These are phyloP conservation scores for Talaromyces piceae DNA, from an alignment of 2,329 filamentous ascomycete species.

Conservation along the genomic window DNA sequence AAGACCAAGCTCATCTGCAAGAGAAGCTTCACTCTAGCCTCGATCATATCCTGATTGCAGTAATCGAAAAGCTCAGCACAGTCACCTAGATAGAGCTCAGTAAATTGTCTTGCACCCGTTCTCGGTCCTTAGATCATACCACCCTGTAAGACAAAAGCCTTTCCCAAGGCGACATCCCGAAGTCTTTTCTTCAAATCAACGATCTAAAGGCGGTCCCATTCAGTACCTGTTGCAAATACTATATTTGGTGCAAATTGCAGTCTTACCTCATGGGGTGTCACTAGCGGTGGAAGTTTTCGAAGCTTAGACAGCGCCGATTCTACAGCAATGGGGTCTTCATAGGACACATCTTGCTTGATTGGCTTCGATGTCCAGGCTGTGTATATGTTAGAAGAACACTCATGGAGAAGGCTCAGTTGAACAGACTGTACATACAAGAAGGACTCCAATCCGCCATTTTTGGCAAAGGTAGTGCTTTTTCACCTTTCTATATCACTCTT, in stretches of 20 bases:
- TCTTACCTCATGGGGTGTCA: constrained; percentile 38
- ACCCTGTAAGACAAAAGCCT: constrained; percentile 89
- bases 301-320: constrained; percentile 35
- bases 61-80: constrained; percentile 98
- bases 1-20: constrained; percentile 95
- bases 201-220: constrained; percentile 44
- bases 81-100: constrained; percentile 44
- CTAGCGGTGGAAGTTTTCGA: constrained; percentile 39
- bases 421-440: constrained; percentile 16
- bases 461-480: background rate
- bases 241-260: background rate
- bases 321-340: constrained; percentile 36
- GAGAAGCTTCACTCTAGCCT: constrained; percentile 93
- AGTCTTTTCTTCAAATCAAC: constrained; percentile 68
- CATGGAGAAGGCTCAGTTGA: background rate
- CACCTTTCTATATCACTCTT: too few relatives aligned
- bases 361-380: constrained; percentile 38
- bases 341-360: constrained; percentile 41
- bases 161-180: constrained; percentile 78
- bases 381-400: background rate
- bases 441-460: constrained; percentile 26
- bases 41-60: constrained; percentile 80
- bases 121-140: constrained; percentile 39
- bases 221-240: background rate
- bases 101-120: constrained; percentile 3